These are phyloP conservation scores for Endocalyx cinctus DNA, from an alignment of 2,329 filamentous ascomycete genomes.

Conservation along the genomic window DNA sequence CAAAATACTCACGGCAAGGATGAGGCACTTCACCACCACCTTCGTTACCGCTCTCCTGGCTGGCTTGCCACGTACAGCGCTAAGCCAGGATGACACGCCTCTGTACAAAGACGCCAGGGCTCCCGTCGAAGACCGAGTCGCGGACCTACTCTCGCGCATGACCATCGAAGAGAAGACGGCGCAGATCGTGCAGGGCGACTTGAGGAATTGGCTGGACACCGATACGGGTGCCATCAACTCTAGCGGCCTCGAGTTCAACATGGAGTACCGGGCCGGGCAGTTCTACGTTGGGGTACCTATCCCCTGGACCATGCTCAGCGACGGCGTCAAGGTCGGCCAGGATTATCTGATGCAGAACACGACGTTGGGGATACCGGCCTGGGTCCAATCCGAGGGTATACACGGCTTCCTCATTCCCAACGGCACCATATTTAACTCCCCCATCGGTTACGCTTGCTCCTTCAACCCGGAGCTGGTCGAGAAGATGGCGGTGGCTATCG, in stretches of 20 bases:
- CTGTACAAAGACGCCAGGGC: constrained; percentile 62
- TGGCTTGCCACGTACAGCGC: constrained; percentile 9
- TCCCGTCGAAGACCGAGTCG: constrained; percentile 58
- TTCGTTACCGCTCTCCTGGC: constrained; percentile 13
- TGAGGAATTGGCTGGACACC: constrained; percentile 70
- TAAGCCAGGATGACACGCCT: constrained; percentile 18
- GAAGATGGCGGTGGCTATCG: constrained; percentile 64
- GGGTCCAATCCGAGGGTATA: constrained; percentile 70
- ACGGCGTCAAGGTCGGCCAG: constrained; percentile 60
- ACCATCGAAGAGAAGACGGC: constrained; percentile 69
- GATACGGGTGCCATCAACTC: constrained; percentile 63
- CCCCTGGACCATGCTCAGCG: constrained; percentile 56
- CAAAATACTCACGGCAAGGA: constrained; percentile 9
- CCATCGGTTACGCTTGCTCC: constrained; percentile 67
- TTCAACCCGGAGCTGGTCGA: constrained; percentile 62
- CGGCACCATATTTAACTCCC: constrained; percentile 75
- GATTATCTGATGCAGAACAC: constrained; percentile 66
- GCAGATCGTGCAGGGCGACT: constrained; percentile 65
- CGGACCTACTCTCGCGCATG: constrained; percentile 68
- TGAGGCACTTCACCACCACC: constrained; percentile 13
- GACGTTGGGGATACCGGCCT: constrained; percentile 64
- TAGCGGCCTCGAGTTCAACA: constrained; percentile 62
- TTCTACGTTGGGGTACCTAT: constrained; percentile 70
- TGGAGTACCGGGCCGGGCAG: constrained; percentile 60
- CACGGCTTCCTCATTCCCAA: constrained; percentile 69